Evolutionary conservation across 257 asterid species (phyloP), one percentile per base, ranked within the genome.

Genomic region (Nicotiana knightiana): DNA sequence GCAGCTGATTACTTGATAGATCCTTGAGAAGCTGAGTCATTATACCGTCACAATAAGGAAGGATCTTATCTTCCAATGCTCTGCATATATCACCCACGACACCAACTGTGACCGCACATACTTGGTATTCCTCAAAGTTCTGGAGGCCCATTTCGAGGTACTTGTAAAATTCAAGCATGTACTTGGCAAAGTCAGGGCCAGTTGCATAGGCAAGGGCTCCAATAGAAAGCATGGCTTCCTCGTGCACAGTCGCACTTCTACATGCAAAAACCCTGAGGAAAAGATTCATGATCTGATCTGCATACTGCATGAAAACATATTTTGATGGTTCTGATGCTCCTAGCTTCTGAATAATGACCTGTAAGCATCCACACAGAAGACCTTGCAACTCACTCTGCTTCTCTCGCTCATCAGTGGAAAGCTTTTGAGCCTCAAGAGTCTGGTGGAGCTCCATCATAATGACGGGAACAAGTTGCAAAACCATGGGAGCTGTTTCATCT

Each of bases 211-310:
- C 98, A 67, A 93, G 92, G 18, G 97, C 97, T 65, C 97, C 98
- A 89, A 94, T 91, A 30, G 97, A 92, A 81, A 94, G 97, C 97
- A 94, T 94, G 3, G 97, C 98, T 88, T 94, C 98, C 86, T 94
- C 97, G 73, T 93, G 98, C 83, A 89, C 97, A n/a, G 97, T 90
- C 39, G 98, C 97, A 87, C 85, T 93, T 86, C 97, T 90, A 85
- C 94, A 90, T 46, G 97, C 95, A 80, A 94, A 94, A 39, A 93
- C 97, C 82, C 84, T 89, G 28, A 94, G 90, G 70, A 94, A 87
- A 67, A 93, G 93, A 81, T 76, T 88, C 98, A 94, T 91, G 58
- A 94, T 93, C 85, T 91, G 97, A 87, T 94, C 98, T 3, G 95
- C 91, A 77, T 85, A 88, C 88, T 94, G 98, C 90, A 90, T 84